phyloP scores from a whole-genome alignment of 169 alveolate genomes.

The Plasmodium reichenowi region DNA sequence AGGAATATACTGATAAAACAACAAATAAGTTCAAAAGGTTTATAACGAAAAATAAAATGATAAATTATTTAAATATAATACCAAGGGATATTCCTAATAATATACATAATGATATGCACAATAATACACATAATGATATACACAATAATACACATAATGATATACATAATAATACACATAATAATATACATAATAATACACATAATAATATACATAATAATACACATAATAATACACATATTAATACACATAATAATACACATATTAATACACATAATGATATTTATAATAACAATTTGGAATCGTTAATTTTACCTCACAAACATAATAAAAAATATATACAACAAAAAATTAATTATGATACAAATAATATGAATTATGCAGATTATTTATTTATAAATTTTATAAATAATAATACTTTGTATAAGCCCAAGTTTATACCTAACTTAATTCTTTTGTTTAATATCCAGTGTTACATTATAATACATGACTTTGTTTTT shows the following conservation, averaged over 20 bases:
- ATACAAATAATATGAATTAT: constrained; percentile 13
- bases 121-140: too few species aligned
- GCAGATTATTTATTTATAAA: constrained; percentile 55
- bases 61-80: neutral
- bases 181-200: too few species aligned
- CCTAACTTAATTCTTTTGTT: constrained; percentile 48
- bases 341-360: constrained; percentile 32
- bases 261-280: too few species aligned
- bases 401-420: constrained; percentile 50
- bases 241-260: too few species aligned
- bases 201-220: too few species aligned
- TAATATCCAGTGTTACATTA: constrained; percentile 52
- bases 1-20: constrained; percentile 9
- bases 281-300: neutral
- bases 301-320: neutral
- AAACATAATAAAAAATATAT: constrained; percentile 21
- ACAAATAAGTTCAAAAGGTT: constrained; percentile 16
- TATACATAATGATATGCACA: too few species aligned
- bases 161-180: too few species aligned
- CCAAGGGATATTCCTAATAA: neutral
- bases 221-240: too few species aligned
- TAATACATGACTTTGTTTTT: constrained; percentile 66
- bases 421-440: constrained; percentile 47
- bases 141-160: too few species aligned
- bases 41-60: constrained; percentile 21